Base-by-base conservation (phyloP, 1,139 yeast genomes). In the Sugiyamaella novakii region DNA sequence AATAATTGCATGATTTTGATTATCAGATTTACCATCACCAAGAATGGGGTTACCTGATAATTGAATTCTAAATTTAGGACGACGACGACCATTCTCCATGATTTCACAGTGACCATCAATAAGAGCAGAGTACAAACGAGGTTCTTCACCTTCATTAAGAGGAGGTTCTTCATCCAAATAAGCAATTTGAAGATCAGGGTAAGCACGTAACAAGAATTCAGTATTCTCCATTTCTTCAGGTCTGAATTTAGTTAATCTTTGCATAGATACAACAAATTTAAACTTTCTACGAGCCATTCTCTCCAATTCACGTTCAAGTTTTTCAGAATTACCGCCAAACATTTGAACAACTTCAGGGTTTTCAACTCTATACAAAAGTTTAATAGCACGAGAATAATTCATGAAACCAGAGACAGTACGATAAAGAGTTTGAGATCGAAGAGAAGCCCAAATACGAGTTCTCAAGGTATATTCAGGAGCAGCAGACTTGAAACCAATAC, bases 11-110 rank as follows among this genome's bases (percentile, higher is more conserved):
- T 91, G 98, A 73, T 92, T 92, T 75, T 92, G 98, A 74, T 92
- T 92, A 80, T 92, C 98, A 65, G 98, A 87, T 74, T 92, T 92
- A 83, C 98, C 98, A 72, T 92, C 98, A 80, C 98, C 98, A 68
- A 92, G 79, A 71, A 92, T 92, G 67, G 98, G 98, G 73, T 92
- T 92, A 78, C 98, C 98, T 62, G 98, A 89, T 63, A 92, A 79
- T 78, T 91, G 98, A 60, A 92, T 84, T 80, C 98, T 86, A 73
- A 89, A 92, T 72, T 91, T 91, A 59, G 98, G 98, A 73, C 97
- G 91, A 77, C 98, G 89, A 73, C 96, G 85, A 64, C 98, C 98
- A 68, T 92, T 89, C 72, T 91, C 97, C 80, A 92, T 79, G 66
- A 92, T 82, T 71, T 92, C 98, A 79, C 96, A 91, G 72, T 92